These are phyloP conservation scores for Populus ilicifolia DNA, from an alignment of 345 rosid species.

Conservation along the genomic window DNA sequence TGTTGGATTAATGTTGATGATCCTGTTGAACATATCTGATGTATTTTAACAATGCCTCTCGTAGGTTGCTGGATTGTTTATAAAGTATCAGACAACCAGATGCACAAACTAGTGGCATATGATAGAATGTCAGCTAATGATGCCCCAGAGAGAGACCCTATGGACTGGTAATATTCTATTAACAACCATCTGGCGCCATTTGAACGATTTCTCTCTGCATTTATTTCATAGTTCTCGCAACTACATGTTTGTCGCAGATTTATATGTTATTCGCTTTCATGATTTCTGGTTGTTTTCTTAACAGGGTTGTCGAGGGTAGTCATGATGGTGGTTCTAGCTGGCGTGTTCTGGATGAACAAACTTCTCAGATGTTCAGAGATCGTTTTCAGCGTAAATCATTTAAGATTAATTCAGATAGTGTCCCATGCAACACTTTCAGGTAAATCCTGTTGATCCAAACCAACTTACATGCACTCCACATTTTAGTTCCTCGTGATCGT, in stretches of 20 bases:
- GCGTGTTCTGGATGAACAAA: conserved; percentile 58
- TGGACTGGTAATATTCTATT: conserved; percentile 52
- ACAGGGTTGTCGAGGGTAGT: conserved; percentile 86
- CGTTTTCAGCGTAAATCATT: conserved; percentile 65
- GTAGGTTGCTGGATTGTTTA: conserved; percentile 80
- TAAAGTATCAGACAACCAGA: conserved; percentile 38
- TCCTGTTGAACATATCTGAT: neutral
- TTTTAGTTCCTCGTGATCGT: neutral
- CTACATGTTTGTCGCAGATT: neutral
- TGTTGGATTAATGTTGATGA: neutral
- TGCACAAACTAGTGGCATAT: conserved; percentile 60
- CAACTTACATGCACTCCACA: neutral
- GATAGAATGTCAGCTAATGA: conserved; percentile 91
- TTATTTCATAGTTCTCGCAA: neutral
- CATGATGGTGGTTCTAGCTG: conserved; percentile 68
- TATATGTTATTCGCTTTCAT: neutral
- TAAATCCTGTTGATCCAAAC: conserved; percentile 10
- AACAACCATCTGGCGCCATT: neutral
- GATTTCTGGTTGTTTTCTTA: neutral
- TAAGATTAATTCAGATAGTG: conserved; percentile 35
- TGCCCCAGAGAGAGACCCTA: conserved; percentile 88
- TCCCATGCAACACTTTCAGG: conserved; percentile 71
- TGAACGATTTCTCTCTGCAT: neutral
- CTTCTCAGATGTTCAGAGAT: conserved; percentile 49
- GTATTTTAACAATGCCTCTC: neutral